These are phyloP conservation scores for Diaporthe velutina DNA, from an alignment of 2,329 filamentous ascomycete species.

Conservation along the genomic window DNA sequence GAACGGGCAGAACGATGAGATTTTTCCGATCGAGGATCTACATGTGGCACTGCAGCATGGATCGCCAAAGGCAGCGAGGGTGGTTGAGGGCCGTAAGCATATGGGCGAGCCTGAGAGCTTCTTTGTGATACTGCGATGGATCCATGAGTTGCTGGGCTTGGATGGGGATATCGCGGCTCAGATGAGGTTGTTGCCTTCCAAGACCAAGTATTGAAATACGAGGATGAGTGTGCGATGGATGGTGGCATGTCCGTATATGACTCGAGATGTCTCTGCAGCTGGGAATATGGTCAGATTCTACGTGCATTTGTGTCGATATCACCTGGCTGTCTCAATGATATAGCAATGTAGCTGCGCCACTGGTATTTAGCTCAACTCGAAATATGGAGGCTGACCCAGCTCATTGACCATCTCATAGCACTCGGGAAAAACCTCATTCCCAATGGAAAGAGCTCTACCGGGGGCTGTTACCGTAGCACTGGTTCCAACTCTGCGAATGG, in stretches of 20 bases:
- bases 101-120: slow-evolving; percentile 53
- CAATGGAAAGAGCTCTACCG: no score
- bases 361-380: background rate
- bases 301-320: background rate
- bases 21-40: slow-evolving; percentile 73
- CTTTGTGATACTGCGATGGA: slow-evolving; percentile 48
- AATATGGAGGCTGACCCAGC: rapidly evolving
- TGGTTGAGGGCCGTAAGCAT: slow-evolving; percentile 49
- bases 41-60: slow-evolving; percentile 67
- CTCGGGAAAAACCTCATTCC: no score
- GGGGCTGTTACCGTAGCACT: background rate
- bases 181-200: slow-evolving; percentile 11
- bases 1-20: slow-evolving; percentile 70
- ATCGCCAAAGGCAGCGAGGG: slow-evolving; percentile 62
- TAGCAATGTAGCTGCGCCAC: background rate
- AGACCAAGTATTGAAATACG: slow-evolving; percentile 37
- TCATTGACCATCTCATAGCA: background rate
- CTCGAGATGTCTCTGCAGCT: background rate
- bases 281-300: background rate
- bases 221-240: background rate
- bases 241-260: background rate
- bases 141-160: slow-evolving; percentile 49
- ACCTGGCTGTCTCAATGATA: background rate
- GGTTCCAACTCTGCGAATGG: background rate
- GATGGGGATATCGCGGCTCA: slow-evolving; percentile 42